Evolutionary conservation across 441 rosid species (phyloP).

Genomic region (Erodium texanum): DNA sequence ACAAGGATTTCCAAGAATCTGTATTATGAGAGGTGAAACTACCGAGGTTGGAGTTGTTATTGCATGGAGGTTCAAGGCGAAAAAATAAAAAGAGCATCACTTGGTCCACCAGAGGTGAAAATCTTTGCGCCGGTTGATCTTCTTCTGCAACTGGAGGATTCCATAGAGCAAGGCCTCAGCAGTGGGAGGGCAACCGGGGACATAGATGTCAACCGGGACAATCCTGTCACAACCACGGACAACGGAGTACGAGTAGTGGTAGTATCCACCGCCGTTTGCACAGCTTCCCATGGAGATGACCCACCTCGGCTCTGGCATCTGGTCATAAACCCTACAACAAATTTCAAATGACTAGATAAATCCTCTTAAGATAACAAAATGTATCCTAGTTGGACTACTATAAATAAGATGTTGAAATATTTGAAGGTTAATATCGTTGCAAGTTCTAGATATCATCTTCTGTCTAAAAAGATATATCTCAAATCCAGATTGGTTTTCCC

Average conservation of each 20-base stretch:
- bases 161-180: slow-evolving; percentile 95
- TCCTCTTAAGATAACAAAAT: too few relatives aligned
- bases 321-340: slow-evolving; percentile 82
- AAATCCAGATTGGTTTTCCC: too few relatives aligned
- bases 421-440: too few relatives aligned
- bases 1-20: too few relatives aligned
- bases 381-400: too few relatives aligned
- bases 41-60: slow-evolving; percentile 21
- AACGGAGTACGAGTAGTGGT: slow-evolving; percentile 94
- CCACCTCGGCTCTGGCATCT: slow-evolving; percentile 99
- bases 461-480: too few relatives aligned
- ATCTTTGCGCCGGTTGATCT: slow-evolving; percentile 94
- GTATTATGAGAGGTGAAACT: too few relatives aligned
- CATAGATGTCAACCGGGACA: slow-evolving; percentile 90
- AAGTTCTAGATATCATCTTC: too few relatives aligned
- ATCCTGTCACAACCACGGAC: slow-evolving; percentile 96
- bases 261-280: slow-evolving; percentile 97
- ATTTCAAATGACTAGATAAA: neutral
- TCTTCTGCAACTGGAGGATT: slow-evolving; percentile 89
- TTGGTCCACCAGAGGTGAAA: slow-evolving; percentile 93
- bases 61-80: slow-evolving; percentile 2
- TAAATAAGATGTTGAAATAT: too few relatives aligned
- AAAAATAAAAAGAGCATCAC: slow-evolving; percentile 24
- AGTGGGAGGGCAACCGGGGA: slow-evolving; percentile 97
- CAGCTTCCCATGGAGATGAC: slow-evolving; percentile 98